Conservation (phyloP, 1,284 basidiomycete genomes). For the Anthracocystis panici-leucophaei region DNA sequence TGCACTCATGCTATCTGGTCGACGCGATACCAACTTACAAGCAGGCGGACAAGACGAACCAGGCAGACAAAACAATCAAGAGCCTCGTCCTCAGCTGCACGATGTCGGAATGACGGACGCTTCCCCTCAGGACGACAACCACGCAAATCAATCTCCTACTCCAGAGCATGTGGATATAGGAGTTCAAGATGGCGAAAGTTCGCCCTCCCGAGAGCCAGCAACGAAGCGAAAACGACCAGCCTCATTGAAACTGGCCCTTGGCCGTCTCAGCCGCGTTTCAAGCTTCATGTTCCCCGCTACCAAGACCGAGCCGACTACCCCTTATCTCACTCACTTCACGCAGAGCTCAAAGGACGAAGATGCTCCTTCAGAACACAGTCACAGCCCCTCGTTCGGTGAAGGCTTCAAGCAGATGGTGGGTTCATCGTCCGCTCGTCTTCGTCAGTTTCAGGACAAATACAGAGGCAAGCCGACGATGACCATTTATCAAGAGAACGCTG, state of each 20-base stretch:
- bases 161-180: neutral
- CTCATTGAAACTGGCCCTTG: neutral
- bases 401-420: neutral
- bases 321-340: slow-evolving; percentile 17
- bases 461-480: neutral
- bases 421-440: neutral
- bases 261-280: neutral
- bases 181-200: neutral
- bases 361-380: neutral
- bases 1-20: neutral
- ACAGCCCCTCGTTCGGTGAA: neutral
- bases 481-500: neutral
- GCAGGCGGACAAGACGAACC: neutral
- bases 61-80: neutral
- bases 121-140: neutral
- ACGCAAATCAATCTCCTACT: neutral
- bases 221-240: slow-evolving; percentile 16
- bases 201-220: neutral
- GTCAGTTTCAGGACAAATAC: neutral
- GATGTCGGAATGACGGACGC: slow-evolving; percentile 1
- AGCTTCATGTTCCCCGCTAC: slow-evolving; percentile 15
- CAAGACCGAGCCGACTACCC: neutral
- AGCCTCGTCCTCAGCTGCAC: neutral
- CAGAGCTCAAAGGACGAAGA: neutral
- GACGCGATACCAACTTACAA: neutral